Base-by-base conservation (phyloP, 176 grass and related monocot genomes). In the Microstegium vimineum region DNA sequence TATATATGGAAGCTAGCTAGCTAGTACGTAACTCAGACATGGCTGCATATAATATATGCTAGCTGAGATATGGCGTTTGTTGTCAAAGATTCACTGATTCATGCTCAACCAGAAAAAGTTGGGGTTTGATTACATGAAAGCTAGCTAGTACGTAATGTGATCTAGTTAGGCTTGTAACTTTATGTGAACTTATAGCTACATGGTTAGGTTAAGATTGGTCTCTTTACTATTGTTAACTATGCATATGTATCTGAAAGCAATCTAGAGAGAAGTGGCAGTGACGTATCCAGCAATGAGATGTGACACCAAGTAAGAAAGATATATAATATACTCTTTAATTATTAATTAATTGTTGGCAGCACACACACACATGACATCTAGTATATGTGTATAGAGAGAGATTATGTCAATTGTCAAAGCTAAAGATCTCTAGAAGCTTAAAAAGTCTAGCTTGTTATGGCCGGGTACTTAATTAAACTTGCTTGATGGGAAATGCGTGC, bases 391-490 rank as follows among this genome's bases (percentile, higher is more conserved):
- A 45, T 10, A 40, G 0, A 16, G 43, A 46, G 47, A 51, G 34
- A 22, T 60, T 47, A 81, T 71, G 74, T 54, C 41, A 64, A 77
- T 72, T 77, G 72, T 82, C 57, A 89, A 89, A 77, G 73, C 22
- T 77, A 82, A 85, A 86, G 57, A 71, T 59, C n/a, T 86, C 83
- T 86, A 82, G 78, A 89, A 86, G 71, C 73, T 77, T 81, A 25
- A 69, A 85, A 86, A 37, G 78, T 59, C 35, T 26, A 77, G 28
- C 45, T 71, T 52, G 71, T 81, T n/a, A n/a, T n/a, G n/a, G n/a
- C n/a, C n/a, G 18, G 30, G 35, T 77, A 66, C 65, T 63, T 69
- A n/a, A n/a, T n/a, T n/a, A 31, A 8, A 51, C 46, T 54, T 76
- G 51, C 51, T 76, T 76, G 40, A 84, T 84, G 82, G n/a, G 42